These are phyloP conservation scores for Barnettozyma siamensis DNA, from an alignment of 805 yeast genomes.

Conservation along the genomic window DNA sequence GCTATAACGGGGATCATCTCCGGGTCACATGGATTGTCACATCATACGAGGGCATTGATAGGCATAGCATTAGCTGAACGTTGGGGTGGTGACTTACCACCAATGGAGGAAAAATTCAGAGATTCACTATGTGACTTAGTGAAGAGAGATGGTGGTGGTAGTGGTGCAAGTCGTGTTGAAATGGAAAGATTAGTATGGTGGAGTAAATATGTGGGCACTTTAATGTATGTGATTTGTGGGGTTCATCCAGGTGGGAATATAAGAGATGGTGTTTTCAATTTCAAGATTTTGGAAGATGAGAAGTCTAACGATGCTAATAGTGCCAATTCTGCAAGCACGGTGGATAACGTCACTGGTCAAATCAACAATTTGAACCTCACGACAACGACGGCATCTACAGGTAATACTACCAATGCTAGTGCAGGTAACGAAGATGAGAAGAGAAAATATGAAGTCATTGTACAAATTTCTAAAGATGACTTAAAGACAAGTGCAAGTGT, in stretches of 20 bases:
- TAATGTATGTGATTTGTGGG: constrained; percentile 75
- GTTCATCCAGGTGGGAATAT: constrained; percentile 79
- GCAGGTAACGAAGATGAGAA: constrained; percentile 25
- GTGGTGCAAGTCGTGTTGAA: constrained; percentile 32
- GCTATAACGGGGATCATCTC: constrained; percentile 73
- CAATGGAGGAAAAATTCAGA: constrained; percentile 42
- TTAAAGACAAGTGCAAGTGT: constrained; percentile 55
- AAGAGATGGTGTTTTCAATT: constrained; percentile 50
- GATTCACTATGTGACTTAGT: constrained; percentile 43
- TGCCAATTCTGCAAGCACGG: too few relatives aligned
- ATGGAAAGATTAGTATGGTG: constrained; percentile 55
- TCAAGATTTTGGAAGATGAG: constrained; percentile 25
- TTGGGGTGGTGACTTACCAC: constrained; percentile 78
- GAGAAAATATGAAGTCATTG: constrained; percentile 34
- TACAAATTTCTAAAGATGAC: constrained; percentile 44
- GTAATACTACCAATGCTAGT: too few relatives aligned
- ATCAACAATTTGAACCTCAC: neutral
- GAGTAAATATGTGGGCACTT: constrained; percentile 66
- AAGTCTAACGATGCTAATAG: neutral
- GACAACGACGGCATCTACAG: neutral
- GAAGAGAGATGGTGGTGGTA: constrained; percentile 29
- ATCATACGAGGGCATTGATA: constrained; percentile 61
- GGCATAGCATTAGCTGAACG: constrained; percentile 73
- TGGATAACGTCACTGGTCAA: neutral
- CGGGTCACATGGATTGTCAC: constrained; percentile 71